phyloP scores from a whole-genome alignment of 1,284 basidiomycete genomes.

The Lentinus polychrous region DNA sequence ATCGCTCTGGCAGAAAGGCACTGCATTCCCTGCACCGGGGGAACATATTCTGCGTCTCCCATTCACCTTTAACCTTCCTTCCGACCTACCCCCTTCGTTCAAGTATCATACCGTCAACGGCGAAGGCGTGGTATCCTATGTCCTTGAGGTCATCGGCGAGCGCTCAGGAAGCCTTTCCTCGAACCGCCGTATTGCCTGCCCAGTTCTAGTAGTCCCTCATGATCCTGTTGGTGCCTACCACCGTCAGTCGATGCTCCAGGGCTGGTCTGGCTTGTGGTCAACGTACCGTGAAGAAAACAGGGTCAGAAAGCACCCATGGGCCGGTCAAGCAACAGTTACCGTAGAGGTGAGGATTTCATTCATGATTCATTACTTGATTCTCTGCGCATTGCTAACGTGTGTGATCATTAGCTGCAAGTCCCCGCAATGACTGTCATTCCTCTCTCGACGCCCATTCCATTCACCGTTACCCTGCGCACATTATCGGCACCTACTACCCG shows the following conservation, averaged over 20 bases:
- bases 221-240: constrained; percentile 10
- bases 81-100: constrained; percentile 18
- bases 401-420: constrained; percentile 10
- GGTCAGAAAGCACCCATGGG: constrained; percentile 17
- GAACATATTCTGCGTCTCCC: constrained; percentile 16
- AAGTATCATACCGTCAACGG: constrained; percentile 4
- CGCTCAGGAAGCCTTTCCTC: constrained; percentile 13
- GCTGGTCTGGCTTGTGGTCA: constrained; percentile 8
- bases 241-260: neutral
- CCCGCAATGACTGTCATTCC: constrained; percentile 11
- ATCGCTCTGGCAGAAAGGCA: constrained; percentile 15
- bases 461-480: constrained; percentile 13
- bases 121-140: constrained; percentile 12
- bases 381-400: neutral
- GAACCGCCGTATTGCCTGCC: constrained; percentile 9
- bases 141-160: constrained; percentile 14
- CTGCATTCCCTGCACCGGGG: constrained; percentile 15
- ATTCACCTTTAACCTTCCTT: constrained; percentile 17
- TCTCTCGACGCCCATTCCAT: constrained; percentile 14
- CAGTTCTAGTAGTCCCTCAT: constrained; percentile 17
- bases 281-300: constrained; percentile 7
- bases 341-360: constrained; percentile 9
- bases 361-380: neutral
- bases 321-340: constrained; percentile 15
- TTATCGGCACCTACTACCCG: constrained; percentile 11